phyloP scores from a whole-genome alignment of 2,329 filamentous ascomycete genomes.

The Hypoxylon rubiginosum region DNA sequence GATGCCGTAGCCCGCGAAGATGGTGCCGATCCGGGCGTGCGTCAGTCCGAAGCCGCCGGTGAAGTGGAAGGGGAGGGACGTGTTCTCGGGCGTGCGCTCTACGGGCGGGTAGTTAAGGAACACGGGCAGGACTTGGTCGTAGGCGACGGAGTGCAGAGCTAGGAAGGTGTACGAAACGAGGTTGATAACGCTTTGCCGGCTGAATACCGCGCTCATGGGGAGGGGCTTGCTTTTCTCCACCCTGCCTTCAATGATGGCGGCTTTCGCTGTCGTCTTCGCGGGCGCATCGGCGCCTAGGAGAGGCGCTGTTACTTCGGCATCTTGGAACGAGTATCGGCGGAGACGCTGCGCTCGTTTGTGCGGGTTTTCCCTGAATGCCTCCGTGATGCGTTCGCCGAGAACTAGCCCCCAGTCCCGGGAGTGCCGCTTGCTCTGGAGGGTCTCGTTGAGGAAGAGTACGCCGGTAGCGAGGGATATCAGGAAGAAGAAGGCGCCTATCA shows the following conservation, averaged over 20 bases:
- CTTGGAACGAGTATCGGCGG: constrained; percentile 64
- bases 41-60: constrained; percentile 81
- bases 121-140: constrained; percentile 88
- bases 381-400: constrained; percentile 75
- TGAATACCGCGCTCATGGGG: constrained; percentile 68
- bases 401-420: constrained; percentile 80
- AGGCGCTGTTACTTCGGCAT: constrained; percentile 69
- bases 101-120: constrained; percentile 83
- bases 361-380: constrained; percentile 50
- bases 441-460: constrained; percentile 87
- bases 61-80: constrained; percentile 82
- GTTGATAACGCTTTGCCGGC: constrained; percentile 79
- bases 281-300: constrained; percentile 59
- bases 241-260: constrained; percentile 20
- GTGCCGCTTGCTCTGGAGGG: constrained; percentile 78
- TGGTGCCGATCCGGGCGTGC: constrained; percentile 81
- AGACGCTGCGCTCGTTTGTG: constrained; percentile 46
- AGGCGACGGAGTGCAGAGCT: constrained; percentile 85
- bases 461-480: constrained; percentile 80
- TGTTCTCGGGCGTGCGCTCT: constrained; percentile 69
- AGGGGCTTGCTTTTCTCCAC: constrained; percentile 43
- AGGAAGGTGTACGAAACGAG: constrained; percentile 84
- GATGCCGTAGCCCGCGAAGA: constrained; percentile 87
- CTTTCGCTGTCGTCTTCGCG: constrained; percentile 38
- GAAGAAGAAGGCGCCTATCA: constrained; percentile 83